Percentiles rank a stretch among this genome's conserved stretches.
phyloP scores from a whole-genome alignment of 2,329 filamentous ascomycete species.

The Aspergillus sp. region DNA sequence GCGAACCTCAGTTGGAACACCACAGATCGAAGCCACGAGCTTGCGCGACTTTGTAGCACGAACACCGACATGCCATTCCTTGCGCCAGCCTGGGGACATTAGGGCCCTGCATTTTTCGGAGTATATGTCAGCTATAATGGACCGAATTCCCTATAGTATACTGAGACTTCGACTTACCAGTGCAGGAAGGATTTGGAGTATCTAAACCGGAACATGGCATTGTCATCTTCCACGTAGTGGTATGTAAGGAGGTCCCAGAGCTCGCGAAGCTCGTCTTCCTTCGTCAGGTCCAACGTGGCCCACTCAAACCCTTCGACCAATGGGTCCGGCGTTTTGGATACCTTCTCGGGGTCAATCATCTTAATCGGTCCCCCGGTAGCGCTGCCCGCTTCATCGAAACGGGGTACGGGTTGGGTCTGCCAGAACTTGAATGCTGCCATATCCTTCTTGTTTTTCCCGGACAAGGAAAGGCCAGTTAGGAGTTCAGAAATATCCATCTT shows the following conservation, averaged over 20 bases:
- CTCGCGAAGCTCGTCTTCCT: constrained; percentile 77
- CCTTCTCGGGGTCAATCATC: constrained; percentile 72
- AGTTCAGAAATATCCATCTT: constrained; percentile 50
- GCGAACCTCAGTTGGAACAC: constrained; percentile 79
- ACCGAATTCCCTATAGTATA: not conserved
- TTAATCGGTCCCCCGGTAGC: constrained; percentile 80
- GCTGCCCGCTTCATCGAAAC: constrained; percentile 63
- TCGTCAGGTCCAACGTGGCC: constrained; percentile 82
- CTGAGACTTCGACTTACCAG: constrained; percentile 59
- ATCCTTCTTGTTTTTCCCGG: constrained; percentile 88
- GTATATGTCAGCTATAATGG: not conserved
- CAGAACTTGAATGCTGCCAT: constrained; percentile 99
- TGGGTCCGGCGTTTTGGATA: constrained; percentile 72
- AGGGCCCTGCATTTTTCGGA: constrained; percentile 65
- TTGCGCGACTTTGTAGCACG: constrained; percentile 79
- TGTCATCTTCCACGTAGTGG: constrained; percentile 96
- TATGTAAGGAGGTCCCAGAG: constrained; percentile 87
- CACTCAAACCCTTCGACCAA: constrained; percentile 88
- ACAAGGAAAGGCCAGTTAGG: constrained; percentile 60
- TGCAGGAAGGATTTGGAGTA: constrained; percentile 87
- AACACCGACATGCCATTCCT: constrained; percentile 93
- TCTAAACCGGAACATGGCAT: constrained; percentile 96
- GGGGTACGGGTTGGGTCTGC: constrained; percentile 93
- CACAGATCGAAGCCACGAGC: constrained; percentile 93
- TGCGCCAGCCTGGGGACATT: constrained; percentile 90